Percentiles rank a stretch among this genome's conserved stretches.
These are phyloP conservation scores for Pythium angustatum DNA, from an alignment of 352 stramenopile species.

Conservation along the genomic window DNA sequence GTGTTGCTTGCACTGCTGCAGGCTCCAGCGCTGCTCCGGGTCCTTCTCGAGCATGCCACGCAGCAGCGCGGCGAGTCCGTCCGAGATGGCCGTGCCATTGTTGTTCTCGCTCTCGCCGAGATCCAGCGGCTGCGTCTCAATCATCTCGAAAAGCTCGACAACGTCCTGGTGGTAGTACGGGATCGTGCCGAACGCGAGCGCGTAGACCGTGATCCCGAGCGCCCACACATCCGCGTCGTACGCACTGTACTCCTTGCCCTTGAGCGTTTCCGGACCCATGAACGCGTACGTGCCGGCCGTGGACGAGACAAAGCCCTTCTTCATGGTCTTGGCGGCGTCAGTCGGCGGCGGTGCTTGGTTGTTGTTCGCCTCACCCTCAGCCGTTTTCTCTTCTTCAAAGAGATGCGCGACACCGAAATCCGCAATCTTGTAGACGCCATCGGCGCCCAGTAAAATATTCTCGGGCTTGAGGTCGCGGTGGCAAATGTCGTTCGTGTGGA, in stretches of 20 bases:
- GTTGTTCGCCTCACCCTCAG: conserved; percentile 24
- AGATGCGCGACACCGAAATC: conserved; percentile 86
- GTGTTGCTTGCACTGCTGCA: conserved; percentile 72
- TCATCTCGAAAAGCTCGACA: conserved; percentile 83
- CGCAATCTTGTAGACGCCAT: conserved; percentile 80
- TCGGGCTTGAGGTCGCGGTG: conserved; percentile 86
- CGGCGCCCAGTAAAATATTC: conserved; percentile 74
- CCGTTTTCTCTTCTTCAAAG: conserved; percentile 60
- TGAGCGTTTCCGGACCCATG: conserved; percentile 82
- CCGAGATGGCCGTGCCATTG: conserved; percentile 33
- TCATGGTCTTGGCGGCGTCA: conserved; percentile 32
- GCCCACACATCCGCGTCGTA: conserved; percentile 88
- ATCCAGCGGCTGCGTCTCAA: conserved; percentile 57
- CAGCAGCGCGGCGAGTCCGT: conserved; percentile 50
- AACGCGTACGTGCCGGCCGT: conserved; percentile 86
- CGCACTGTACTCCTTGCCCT: conserved; percentile 74
- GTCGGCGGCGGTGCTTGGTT: conserved; percentile 22
- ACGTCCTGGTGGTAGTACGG: conserved; percentile 85
- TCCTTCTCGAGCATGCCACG: conserved; percentile 74
- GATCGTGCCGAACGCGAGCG: conserved; percentile 74
- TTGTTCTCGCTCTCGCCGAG: conserved; percentile 30
- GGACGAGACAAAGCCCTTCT: conserved; percentile 75
- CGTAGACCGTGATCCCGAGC: conserved; percentile 82
- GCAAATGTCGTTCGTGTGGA: conserved; percentile 87
- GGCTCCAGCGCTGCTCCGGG: conserved; percentile 63